A percentile compares a stretch with the other conserved stretches of the same genome.
phyloP scores from a whole-genome alignment of 371 early-diverging fungal species.

The Mortierella sp. region DNA sequence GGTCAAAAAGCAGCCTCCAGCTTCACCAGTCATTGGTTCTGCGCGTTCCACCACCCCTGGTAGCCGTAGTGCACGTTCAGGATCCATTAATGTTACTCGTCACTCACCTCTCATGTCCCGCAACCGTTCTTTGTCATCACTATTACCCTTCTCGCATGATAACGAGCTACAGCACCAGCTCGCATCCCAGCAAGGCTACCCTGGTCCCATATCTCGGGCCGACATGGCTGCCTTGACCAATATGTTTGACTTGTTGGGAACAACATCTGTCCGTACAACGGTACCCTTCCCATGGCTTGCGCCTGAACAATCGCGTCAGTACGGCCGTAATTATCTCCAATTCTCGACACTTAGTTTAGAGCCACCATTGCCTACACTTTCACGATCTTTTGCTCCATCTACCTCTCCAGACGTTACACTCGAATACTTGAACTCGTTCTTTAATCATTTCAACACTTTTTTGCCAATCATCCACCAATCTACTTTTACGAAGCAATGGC shows the following conservation, averaged over 20 bases:
- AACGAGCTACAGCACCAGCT: conserved; percentile 22
- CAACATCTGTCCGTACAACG: conserved; percentile 52
- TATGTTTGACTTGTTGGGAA: conserved; percentile 52
- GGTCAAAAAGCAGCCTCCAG: conserved; percentile 48
- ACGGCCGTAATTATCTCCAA: conserved; percentile 55
- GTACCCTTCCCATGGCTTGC: conserved; percentile 57
- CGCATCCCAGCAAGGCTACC: conserved; percentile 21
- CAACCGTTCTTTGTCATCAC: conserved; percentile 45
- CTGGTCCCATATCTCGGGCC: conserved; percentile 26
- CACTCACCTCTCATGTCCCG: conserved; percentile 54
- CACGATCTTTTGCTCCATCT: conserved; percentile 46
- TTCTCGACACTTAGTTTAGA: conserved; percentile 45
- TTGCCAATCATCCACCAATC: conserved; percentile 72
- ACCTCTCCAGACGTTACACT: conserved; percentile 56
- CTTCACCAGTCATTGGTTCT: conserved; percentile 38
- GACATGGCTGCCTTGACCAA: conserved; percentile 45
- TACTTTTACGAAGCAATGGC: conserved; percentile 62
- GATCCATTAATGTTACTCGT: conserved; percentile 31
- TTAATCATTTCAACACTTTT: conserved; percentile 72
- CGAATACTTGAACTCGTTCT: conserved; percentile 69
- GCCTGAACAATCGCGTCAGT: conserved; percentile 55
- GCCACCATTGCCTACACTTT: conserved; percentile 38
- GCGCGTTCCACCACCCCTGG: conserved; percentile 34
- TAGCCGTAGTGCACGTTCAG: conserved; percentile 29
- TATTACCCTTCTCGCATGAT: conserved; percentile 50